phyloP scores from a whole-genome alignment of 1,284 basidiomycete species.

The Athelia sp. region DNA sequence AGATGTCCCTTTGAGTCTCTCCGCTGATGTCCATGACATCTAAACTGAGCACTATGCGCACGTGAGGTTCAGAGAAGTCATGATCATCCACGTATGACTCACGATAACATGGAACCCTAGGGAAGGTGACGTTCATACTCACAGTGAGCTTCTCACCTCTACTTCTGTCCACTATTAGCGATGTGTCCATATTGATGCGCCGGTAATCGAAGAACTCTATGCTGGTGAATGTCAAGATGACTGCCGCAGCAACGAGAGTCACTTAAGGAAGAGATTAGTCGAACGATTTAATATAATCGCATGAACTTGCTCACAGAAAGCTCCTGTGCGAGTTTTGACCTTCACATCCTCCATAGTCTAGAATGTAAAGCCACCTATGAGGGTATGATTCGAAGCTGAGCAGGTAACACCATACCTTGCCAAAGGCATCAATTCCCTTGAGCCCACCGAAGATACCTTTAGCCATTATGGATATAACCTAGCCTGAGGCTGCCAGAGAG shows the following conservation, averaged over 20 bases:
- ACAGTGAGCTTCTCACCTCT: slow-evolving; percentile 93
- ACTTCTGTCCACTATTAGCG: slow-evolving; percentile 88
- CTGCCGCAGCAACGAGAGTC: slow-evolving; percentile 86
- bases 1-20: slow-evolving; percentile 86
- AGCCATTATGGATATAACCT: slow-evolving; percentile 47
- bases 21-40: slow-evolving; percentile 99
- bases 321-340: slow-evolving; percentile 92
- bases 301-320: slow-evolving; percentile 60
- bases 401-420: slow-evolving; percentile 64
- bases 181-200: slow-evolving; percentile 80
- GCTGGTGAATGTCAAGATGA: slow-evolving; percentile 88
- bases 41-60: slow-evolving; percentile 74
- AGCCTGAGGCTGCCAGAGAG: slow-evolving; percentile 21
- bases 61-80: background rate
- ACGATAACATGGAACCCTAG: slow-evolving; percentile 96
- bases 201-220: slow-evolving; percentile 98
- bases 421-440: slow-evolving; percentile 94
- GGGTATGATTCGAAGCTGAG: slow-evolving; percentile 4
- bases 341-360: slow-evolving; percentile 98
- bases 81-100: slow-evolving; percentile 28
- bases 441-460: slow-evolving; percentile 70
- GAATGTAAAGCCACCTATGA: slow-evolving; percentile 8
- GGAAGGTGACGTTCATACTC: slow-evolving; percentile 92
- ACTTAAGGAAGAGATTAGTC: slow-evolving; percentile 44
- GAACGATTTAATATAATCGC: background rate